These are phyloP conservation scores for Tulasnella sp. DNA, from an alignment of 768 basidiomycete genomes.

Conservation along the genomic window DNA sequence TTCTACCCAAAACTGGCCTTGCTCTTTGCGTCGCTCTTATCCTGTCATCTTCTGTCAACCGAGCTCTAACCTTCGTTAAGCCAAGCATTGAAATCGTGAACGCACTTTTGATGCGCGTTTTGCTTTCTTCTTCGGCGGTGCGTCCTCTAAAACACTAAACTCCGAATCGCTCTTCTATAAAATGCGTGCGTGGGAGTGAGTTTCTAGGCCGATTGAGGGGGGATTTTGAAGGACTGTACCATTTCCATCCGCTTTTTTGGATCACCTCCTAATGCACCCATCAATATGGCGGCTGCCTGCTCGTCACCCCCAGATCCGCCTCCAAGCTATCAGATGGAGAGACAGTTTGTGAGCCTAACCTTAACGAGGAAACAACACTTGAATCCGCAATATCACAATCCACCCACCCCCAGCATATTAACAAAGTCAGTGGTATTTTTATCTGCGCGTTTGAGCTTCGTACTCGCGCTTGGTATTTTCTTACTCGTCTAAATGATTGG, in stretches of 20 bases:
- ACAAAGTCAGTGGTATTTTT: conserved; percentile 8
- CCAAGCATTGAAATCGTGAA: no score
- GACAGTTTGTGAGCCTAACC: neutral
- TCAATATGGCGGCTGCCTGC: neutral
- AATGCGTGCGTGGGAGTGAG: no score
- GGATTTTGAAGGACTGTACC: neutral
- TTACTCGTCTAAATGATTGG: neutral
- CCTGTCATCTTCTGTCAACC: no score
- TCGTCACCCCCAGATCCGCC: conserved; percentile 10
- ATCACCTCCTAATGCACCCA: neutral
- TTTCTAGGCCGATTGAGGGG: neutral
- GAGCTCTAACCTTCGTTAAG: no score
- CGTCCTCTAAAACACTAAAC: conserved; percentile 49
- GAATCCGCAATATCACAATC: no score
- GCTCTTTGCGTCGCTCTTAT: no score
- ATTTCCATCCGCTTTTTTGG: neutral
- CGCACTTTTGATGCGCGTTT: neutral
- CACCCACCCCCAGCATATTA: conserved; percentile 8
- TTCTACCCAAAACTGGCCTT: no score
- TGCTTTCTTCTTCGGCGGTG: conserved; percentile 38
- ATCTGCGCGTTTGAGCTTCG: conserved; percentile 10
- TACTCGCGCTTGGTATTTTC: neutral
- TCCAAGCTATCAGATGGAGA: neutral
- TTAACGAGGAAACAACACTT: no score
- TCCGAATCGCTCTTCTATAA: conserved; percentile 45